Evolutionary conservation across 176 grass and related monocot species (phyloP), one percentile per base, ranked within the genome.

Genomic region (Cenchrus purpureus): DNA sequence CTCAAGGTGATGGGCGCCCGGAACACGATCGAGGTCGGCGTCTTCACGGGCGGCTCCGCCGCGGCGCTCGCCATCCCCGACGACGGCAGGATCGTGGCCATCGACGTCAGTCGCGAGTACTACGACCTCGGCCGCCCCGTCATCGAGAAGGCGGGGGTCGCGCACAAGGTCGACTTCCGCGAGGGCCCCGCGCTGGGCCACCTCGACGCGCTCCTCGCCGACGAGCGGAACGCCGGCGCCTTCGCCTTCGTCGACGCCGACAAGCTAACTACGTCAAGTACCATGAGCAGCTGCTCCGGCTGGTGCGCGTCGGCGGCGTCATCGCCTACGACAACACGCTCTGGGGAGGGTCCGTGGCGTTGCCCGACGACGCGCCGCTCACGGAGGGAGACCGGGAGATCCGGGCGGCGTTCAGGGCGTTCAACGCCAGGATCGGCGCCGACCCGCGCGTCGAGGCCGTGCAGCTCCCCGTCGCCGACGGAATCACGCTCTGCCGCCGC

Each of bases 241-340:
- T 92, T 94, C 68, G 84, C 87, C 11, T 97, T 94, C 74, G 88
- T 92, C 40, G 95, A 97, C 71, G 90, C 92, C 1, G 95, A 97
- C 51, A 94, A 97, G 79, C 0, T 4, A 92, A 86, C 73, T 97
- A 97, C 81, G 12, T 17, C 34, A 68, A 45, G 14, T 97, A 97
- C 84, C 95, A 97, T 73, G 68, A 87, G 80, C 78, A 68, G 73
- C 83, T 82, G 64, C 64, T 92, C 17, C 65, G 84, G 59, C 84
- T 94, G 17, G 88, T 97, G 77, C 90, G 78, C 60, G 78, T 89
- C 51, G 86, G 95, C 58, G 90, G 95, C 31, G 68, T 91, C 22
- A 88, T 97, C 15, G 90, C 77, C 13, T 97, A 94, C 76, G 92
- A 97, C 86, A 97, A 94, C 88, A 97, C 90, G 51, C 82, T 97